Percentiles rank a stretch among this genome's conserved stretches.
Conservation (phyloP, 441 rosid genomes). For the Gossypium schwendimanii region DNA sequence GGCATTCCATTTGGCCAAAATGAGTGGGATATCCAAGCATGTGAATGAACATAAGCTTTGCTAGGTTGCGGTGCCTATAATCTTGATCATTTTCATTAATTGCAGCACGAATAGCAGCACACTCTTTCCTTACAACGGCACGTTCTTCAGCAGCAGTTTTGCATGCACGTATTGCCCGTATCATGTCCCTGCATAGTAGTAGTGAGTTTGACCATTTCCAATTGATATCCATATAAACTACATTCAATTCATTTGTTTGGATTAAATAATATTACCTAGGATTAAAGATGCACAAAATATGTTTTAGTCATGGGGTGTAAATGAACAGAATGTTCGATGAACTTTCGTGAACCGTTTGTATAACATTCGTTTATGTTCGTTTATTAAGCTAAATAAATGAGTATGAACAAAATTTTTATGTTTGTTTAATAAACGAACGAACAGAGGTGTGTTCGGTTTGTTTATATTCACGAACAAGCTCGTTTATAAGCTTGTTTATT, state of each 20-base stretch:
- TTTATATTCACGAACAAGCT: too few relatives aligned
- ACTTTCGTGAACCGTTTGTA: too few relatives aligned
- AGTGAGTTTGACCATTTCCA: not conserved
- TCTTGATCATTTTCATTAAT: constrained; percentile 88
- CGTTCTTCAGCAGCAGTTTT: constrained; percentile 99
- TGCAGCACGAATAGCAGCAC: constrained; percentile 86
- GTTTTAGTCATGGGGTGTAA: not conserved
- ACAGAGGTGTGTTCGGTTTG: too few relatives aligned
- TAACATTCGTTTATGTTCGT: too few relatives aligned
- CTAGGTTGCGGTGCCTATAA: constrained; percentile 78
- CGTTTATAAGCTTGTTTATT: too few relatives aligned
- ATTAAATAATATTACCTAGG: not conserved
- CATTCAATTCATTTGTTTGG: not conserved
- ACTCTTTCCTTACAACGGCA: constrained; percentile 92
- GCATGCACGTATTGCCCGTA: constrained; percentile 89
- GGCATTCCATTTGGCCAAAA: constrained; percentile 99
- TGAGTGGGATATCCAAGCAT: constrained; percentile 99
- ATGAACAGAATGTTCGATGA: too few relatives aligned
- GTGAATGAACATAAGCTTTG: constrained; percentile 98
- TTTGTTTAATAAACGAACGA: too few relatives aligned
- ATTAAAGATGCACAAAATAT: not conserved
- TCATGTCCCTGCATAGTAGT: constrained; percentile 83
- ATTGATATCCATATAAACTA: not conserved
- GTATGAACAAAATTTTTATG: too few relatives aligned
- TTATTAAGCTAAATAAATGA: too few relatives aligned